Conservation (phyloP, 106 monocot genomes). For the Triglochin maritima region DNA sequence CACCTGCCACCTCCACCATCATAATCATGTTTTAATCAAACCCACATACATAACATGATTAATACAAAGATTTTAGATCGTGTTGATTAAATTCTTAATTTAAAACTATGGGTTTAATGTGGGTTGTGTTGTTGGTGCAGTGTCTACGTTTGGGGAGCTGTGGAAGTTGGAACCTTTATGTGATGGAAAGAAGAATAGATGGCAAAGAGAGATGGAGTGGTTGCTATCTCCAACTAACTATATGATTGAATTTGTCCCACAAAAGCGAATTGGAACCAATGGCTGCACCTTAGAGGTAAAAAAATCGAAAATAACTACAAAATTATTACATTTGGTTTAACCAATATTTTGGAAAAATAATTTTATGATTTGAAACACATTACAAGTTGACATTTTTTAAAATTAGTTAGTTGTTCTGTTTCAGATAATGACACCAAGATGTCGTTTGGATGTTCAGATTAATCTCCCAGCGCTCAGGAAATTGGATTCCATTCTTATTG, state of each 20-base stretch:
- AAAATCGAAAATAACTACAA: background rate
- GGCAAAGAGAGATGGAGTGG: constrained; percentile 93
- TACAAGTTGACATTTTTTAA: too few relatives aligned
- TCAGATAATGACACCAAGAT: constrained; percentile 94
- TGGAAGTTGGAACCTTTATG: constrained; percentile 90
- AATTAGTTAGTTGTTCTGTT: background rate
- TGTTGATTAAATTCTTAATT: too few relatives aligned
- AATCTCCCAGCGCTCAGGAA: constrained; percentile 90
- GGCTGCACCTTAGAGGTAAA: constrained; percentile 68
- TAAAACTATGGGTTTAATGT: too few relatives aligned
- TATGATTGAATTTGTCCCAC: constrained; percentile 92
- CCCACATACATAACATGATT: too few relatives aligned
- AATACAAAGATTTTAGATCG: too few relatives aligned
- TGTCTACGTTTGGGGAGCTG: constrained; percentile 67
- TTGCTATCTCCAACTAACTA: constrained; percentile 79
- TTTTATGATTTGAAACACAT: background rate
- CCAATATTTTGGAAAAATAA: background rate
- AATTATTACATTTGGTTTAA: too few relatives aligned
- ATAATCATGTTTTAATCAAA: too few relatives aligned
- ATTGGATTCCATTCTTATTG: constrained; percentile 85
- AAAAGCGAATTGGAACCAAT: constrained; percentile 62
- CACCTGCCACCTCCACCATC: too few relatives aligned
- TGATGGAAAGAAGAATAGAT: constrained; percentile 63
- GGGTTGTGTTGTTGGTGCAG: constrained; percentile 14
- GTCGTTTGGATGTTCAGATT: constrained; percentile 67